Evolutionary conservation across 352 stramenopile genomes (phyloP).

Genomic region (Pythium dissotocum): DNA sequence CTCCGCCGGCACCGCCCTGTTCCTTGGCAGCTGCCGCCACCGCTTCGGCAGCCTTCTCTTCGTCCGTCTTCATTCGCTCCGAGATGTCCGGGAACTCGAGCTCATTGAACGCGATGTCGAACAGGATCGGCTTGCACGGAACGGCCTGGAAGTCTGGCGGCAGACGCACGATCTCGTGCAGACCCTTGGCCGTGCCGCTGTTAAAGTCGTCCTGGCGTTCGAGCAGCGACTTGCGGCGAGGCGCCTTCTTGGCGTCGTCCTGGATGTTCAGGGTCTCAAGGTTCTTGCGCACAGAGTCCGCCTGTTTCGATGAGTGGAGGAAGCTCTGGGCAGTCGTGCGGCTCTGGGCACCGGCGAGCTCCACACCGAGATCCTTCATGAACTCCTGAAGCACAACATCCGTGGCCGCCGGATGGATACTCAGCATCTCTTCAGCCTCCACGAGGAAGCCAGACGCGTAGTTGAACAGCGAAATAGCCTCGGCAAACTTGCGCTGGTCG

Average conservation of each 20-base stretch:
- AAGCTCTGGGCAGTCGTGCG: slow-evolving; percentile 76
- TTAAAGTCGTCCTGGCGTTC: slow-evolving; percentile 60
- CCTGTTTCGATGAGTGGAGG: slow-evolving; percentile 54
- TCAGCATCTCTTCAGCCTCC: slow-evolving; percentile 62
- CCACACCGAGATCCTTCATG: slow-evolving; percentile 53
- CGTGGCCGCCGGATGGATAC: slow-evolving; percentile 54
- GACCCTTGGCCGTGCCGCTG: slow-evolving; percentile 45
- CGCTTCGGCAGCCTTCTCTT: slow-evolving; percentile 64
- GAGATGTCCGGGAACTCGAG: slow-evolving; percentile 78
- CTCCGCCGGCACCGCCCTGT: slow-evolving; percentile 32
- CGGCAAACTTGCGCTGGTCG: slow-evolving; percentile 61
- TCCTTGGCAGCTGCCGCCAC: slow-evolving; percentile 34
- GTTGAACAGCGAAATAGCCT: slow-evolving; percentile 72
- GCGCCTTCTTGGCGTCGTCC: slow-evolving; percentile 27
- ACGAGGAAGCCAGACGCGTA: slow-evolving; percentile 61
- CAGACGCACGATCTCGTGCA: slow-evolving; percentile 66
- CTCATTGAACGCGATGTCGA: slow-evolving; percentile 83
- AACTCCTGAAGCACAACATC: slow-evolving; percentile 67
- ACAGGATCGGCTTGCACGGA: slow-evolving; percentile 78
- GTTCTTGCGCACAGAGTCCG: slow-evolving; percentile 60
- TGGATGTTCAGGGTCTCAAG: slow-evolving; percentile 61
- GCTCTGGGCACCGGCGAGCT: slow-evolving; percentile 65
- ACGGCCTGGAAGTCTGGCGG: slow-evolving; percentile 65
- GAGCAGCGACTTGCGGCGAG: slow-evolving; percentile 41
- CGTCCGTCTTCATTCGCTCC: slow-evolving; percentile 73